Base-by-base conservation (phyloP, 2,329 filamentous ascomycete species). In the Sporothrix brasiliensis region DNA sequence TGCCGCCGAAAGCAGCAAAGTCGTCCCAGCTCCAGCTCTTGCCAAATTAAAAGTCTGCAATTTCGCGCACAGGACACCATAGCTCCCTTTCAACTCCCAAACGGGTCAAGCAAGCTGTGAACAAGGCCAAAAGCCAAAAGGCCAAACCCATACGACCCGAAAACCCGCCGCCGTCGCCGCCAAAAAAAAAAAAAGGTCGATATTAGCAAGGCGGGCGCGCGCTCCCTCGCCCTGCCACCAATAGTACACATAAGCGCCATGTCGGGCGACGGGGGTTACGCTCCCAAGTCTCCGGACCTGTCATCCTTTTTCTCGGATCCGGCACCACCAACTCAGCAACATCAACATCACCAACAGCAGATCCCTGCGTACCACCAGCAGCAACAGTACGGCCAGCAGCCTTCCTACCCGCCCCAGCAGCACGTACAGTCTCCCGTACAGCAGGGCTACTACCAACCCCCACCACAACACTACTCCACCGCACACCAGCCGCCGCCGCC, bases 221-320 rank as follows among this genome's bases (percentile, higher is more conserved):
- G 56, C 56, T 34, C 27, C 24, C 24, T 34, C 14, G 24, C 11
- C 13, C 44, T 41, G 24, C 14, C 21, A 9, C 41, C 7, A 58
- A 58, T 49, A 44, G 27, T 34, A 9, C 14, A 19, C 10, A 69
- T 13, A 44, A 50, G 27, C 14, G 19, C 80, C 80, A 86, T 86
- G 81, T 82, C 81, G 75, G 81, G 82, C 77, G 83, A 84, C 76
- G 80, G 79, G 74, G 80, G 79, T 72, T 88, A 87, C 80, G 85
- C 83, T 74, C 86, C 86, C 74, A 86, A 83, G 78, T 87, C 85
- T 75, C 86, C 86, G 76, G 85, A 88, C 80, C 82, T 88, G 74
- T 87, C 85, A 72, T 86, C 83, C 71, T 83, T 87, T 78, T 85
- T 83, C 75, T 80, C 83, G 72, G 77, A 79, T 60, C 72, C 75